A percentile compares a stretch with the other conserved stretches of the same genome.
These are phyloP conservation scores for Backusella tarrabulga DNA, from an alignment of 192 early-diverging fungal species.

Conservation along the genomic window DNA sequence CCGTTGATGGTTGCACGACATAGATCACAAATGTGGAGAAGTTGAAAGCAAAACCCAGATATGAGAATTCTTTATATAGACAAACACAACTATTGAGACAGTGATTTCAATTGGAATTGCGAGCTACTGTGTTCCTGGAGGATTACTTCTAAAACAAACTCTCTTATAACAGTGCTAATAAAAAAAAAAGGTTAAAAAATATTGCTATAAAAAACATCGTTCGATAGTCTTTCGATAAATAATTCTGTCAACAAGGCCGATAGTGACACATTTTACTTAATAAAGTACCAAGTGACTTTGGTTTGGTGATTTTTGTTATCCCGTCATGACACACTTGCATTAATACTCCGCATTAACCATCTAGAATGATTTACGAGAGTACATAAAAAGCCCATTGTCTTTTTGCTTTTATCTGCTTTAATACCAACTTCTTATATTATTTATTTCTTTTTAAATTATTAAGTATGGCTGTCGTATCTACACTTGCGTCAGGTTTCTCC, in stretches of 20 bases:
- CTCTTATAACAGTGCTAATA: neutral
- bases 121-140: neutral
- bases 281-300: neutral
- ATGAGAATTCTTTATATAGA: neutral
- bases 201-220: neutral
- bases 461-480: constrained; percentile 17
- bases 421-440: neutral
- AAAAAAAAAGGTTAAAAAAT: neutral
- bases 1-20: neutral
- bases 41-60: neutral
- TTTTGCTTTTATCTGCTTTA: neutral
- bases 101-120: neutral
- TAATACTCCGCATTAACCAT: neutral
- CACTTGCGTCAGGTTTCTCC: neutral
- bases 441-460: neutral
- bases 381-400: neutral
- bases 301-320: neutral
- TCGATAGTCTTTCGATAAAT: constrained; percentile 2
- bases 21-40: neutral
- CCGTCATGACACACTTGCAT: neutral
- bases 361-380: neutral
- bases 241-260: neutral
- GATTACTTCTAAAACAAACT: neutral
- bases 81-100: neutral
- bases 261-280: constrained; percentile 4